Base-by-base conservation (phyloP, 306 rosid genomes). In the Quercus bicolor region DNA sequence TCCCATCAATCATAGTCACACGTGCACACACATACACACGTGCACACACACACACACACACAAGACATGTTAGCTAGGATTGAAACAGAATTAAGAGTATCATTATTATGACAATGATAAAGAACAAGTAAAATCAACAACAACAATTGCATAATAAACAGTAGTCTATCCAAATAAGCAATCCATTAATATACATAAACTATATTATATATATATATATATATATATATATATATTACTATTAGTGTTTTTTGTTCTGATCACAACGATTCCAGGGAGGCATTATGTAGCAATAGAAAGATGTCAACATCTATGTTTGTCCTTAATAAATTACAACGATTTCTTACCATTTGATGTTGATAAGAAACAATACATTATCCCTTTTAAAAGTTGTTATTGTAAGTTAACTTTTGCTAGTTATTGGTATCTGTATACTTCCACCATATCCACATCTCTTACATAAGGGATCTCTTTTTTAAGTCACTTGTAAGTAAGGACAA, bases 401-500 rank as follows among this genome's bases (percentile, higher is more conserved):
- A 34, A 34, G 53, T 68, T 33, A 68, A 34, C 72, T 68, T 68
- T 68, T 8, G 20, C 40, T n/a, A 14, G 72, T 34, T 33, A 18
- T 68, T 68, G 72, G 53, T 68, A 68, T 66, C 24, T 68, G 72
- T 33, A 34, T 19, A 68, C 72, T 65, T 65, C 75, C 24, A 43
- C 45, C 20, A 56, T 75, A 75, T 74, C 57, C 56, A 34, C 80
- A 28, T 31, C 55, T 75, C 64, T 59, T 4, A 12, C 78, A 70
- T 78, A 59, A 55, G 53, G 78, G 62, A 56, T 21, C 48, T 29
- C n/a, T 65, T 64, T 83, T 74, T 80, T 78, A 72, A 82, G 56
- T 83, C 62, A 80, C 85, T 81, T 83, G 64, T 20, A 84, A 84
- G 82, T 71, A 68, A 81, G 82, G 78, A 29, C 34, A 60, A n/a